Evolutionary conservation across 2,329 filamentous ascomycete species (phyloP), one percentile per base, ranked within the genome.

Genomic region (Apiospora koreana): DNA sequence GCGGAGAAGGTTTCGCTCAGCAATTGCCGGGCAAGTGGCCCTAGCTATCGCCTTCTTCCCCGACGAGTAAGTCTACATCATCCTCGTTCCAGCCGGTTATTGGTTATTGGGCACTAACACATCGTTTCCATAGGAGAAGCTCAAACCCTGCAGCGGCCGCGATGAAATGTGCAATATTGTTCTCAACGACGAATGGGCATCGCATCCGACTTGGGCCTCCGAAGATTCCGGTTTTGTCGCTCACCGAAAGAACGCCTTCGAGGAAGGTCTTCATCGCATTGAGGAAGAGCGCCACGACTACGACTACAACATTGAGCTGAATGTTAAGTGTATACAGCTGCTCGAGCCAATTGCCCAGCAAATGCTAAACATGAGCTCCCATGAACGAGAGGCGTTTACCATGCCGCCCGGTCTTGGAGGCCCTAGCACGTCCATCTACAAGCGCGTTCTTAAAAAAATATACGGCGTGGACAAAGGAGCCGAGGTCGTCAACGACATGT

Each of bases 281-380:
- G 96, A 99, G 81, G 96, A 99, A 81, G 96, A 99, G 80, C 93
- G 96, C 5, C 96, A 99, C 78, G 96, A 99, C 79, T 99, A 99
- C 77, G 96, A 99, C 80, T 97, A 97, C 83, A 96, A 98, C 79
- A 98, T 99, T 68, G 96, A 99, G 82, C 93, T 94, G 10, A 97
- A 96, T 77, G 89, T 93, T 72, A 95, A 97, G 75, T 98, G 96
- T 67, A 97, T 99, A 71, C 96, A 98, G 81, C 90, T 99, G 5
- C 89, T 99, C 50, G 95, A 98, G 79, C 96, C 96, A 0, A 94
- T 98, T 71, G 94, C 94, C 1, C 94, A 97, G 77, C 93, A 97
- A 77, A 93, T 99, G 81, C 86, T 95, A 21, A 91, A 92, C 54
- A 92, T 98, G 88, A 88, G 87, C 10, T 86, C 93, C 7, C 82